These are phyloP conservation scores for Chlamydomonas applanata DNA, from an alignment of 139 green algal genomes.

Conservation along the genomic window DNA sequence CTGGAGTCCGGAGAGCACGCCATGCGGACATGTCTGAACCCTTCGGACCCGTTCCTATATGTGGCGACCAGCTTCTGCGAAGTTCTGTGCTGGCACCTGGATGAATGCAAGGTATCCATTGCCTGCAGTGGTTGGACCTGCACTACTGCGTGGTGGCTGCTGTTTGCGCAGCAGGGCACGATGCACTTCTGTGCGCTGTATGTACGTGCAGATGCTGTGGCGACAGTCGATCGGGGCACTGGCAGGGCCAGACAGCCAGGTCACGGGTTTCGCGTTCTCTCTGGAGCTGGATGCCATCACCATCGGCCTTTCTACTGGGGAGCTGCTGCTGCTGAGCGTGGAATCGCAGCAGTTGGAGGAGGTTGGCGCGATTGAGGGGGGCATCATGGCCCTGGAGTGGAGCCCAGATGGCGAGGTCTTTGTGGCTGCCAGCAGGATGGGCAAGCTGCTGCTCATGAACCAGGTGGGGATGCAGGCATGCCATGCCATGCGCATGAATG, in stretches of 20 bases:
- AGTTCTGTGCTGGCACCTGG: not conserved
- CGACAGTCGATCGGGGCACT: not conserved
- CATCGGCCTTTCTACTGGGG: slow-evolving; percentile 47
- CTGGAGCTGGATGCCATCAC: slow-evolving; percentile 61
- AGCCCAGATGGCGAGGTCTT: slow-evolving; percentile 84
- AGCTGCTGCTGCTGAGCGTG: slow-evolving; percentile 58
- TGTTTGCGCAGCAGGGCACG: too few relatives aligned
- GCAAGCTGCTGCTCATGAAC: slow-evolving; percentile 80
- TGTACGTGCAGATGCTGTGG: slow-evolving; percentile 7
- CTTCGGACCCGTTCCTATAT: slow-evolving; percentile 7
- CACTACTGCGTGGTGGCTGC: too few relatives aligned
- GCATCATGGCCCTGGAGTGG: slow-evolving; percentile 60
- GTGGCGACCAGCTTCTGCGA: not conserved
- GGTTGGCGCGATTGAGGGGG: slow-evolving; percentile 64
- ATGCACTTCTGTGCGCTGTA: not conserved
- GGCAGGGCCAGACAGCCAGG: not conserved
- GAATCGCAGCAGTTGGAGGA: slow-evolving; percentile 33
- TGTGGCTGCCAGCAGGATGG: slow-evolving; percentile 51
- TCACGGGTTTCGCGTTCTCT: slow-evolving; percentile 16
- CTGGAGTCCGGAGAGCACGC: not conserved
- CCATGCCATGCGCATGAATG: too few relatives aligned
- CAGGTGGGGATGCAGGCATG: slow-evolving; percentile 12
- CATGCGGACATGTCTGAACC: slow-evolving; percentile 7
- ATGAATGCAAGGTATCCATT: slow-evolving; percentile 11
- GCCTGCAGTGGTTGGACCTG: too few relatives aligned